Conservation (phyloP, 2,329 filamentous ascomycete genomes). For the Fusarium subtropicale region DNA sequence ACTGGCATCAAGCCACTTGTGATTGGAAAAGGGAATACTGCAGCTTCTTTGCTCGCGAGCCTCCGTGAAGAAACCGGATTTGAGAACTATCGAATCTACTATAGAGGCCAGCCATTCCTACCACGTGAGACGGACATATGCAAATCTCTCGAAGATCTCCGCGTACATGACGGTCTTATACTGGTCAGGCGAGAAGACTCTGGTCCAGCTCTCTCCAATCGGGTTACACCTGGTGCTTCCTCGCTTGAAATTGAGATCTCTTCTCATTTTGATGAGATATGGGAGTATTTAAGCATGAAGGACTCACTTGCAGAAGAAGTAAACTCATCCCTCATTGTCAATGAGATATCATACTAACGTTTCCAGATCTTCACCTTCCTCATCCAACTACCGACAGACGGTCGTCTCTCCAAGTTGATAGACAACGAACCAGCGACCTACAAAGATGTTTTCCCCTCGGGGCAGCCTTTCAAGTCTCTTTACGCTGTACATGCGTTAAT, state of each 20-base stretch:
- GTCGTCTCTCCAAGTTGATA: constrained; percentile 69
- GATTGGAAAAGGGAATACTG: constrained; percentile 78
- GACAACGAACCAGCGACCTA: constrained; percentile 65
- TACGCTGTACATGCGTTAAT: constrained; percentile 77
- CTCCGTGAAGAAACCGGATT: constrained; percentile 79
- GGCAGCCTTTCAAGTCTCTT: constrained; percentile 77
- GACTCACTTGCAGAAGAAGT: constrained; percentile 76
- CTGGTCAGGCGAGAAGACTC: constrained; percentile 71
- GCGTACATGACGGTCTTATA: constrained; percentile 72
- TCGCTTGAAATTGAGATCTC: constrained; percentile 83
- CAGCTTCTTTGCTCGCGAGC: constrained; percentile 74
- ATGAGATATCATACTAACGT: constrained; percentile 30
- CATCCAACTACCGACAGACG: constrained; percentile 75
- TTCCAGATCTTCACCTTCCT: constrained; percentile 76
- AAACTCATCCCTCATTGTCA: constrained; percentile 36
- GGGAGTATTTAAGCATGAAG: constrained; percentile 80
- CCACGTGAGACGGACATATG: constrained; percentile 69
- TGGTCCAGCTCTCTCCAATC: constrained; percentile 55
- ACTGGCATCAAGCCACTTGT: constrained; percentile 71
- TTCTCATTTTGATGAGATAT: constrained; percentile 85
- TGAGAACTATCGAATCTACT: constrained; percentile 79
- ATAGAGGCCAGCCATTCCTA: constrained; percentile 73
- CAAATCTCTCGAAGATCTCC: constrained; percentile 75
- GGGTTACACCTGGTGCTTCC: constrained; percentile 64
- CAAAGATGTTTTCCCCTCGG: constrained; percentile 73